Conservation (phyloP, 345 rosid genomes). For the Dipteronia sinensis region DNA sequence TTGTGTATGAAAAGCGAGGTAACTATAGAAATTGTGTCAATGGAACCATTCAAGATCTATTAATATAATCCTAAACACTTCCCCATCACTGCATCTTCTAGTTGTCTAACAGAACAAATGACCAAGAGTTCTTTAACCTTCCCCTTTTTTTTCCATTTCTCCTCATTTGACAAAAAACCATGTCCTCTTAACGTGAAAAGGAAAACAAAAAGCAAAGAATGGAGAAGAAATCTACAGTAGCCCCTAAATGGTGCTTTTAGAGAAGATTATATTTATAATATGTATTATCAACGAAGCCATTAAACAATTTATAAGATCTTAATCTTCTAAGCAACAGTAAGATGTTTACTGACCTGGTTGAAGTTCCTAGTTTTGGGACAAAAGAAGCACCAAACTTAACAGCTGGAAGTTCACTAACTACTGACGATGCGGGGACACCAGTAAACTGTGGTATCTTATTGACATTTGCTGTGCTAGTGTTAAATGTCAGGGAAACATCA, state of each 20-base stretch:
- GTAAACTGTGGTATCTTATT: slow-evolving; percentile 28
- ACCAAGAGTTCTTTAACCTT: neutral
- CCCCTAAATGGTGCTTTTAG: neutral
- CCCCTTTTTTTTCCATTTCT: neutral
- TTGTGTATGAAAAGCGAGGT: neutral
- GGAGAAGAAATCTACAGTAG: neutral
- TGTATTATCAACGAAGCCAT: neutral
- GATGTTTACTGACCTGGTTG: slow-evolving; percentile 44
- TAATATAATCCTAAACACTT: neutral
- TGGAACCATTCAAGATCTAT: neutral
- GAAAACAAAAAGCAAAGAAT: neutral
- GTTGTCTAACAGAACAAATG: neutral
- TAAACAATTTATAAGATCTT: neutral
- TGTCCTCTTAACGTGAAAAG: neutral
- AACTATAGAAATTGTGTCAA: neutral
- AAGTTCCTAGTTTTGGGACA: slow-evolving; percentile 32
- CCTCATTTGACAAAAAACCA: neutral
- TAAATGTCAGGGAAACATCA: slow-evolving; percentile 22
- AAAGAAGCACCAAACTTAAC: slow-evolving; percentile 26
- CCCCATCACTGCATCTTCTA: neutral
- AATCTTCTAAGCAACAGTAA: neutral
- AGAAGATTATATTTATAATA: neutral
- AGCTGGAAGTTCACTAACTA: slow-evolving; percentile 31
- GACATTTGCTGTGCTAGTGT: slow-evolving; percentile 24
- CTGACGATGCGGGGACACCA: slow-evolving; percentile 14